Conservation (phyloP, 768 basidiomycete genomes). For the Macrolepiota albuminosa region DNA sequence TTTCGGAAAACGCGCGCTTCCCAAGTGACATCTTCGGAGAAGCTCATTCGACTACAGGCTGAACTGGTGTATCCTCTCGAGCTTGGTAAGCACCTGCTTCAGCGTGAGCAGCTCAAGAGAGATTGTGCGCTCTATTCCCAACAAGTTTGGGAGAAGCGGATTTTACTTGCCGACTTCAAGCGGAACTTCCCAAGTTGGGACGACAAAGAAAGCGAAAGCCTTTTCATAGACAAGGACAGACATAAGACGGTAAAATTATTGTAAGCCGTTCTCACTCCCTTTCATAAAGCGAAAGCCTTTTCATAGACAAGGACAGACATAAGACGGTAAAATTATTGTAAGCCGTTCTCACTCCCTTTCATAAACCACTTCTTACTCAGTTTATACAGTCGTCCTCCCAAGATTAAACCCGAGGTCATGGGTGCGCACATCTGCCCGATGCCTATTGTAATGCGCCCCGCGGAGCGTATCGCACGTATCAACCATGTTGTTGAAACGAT, state of each 20-base stretch:
- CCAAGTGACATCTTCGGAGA: slow-evolving; percentile 87
- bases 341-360: neutral
- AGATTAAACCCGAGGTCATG: neutral
- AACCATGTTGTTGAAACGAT: slow-evolving; percentile 56
- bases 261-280: neutral
- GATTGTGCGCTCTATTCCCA: neutral
- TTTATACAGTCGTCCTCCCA: neutral
- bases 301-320: neutral
- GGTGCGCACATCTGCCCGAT: neutral
- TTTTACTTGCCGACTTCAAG: neutral
- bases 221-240: neutral
- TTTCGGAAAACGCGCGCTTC: slow-evolving; percentile 91
- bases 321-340: neutral
- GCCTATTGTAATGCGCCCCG: slow-evolving; percentile 46
- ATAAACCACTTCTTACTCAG: neutral
- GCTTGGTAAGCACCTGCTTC: slow-evolving; percentile 60
- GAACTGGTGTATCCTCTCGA: slow-evolving; percentile 74
- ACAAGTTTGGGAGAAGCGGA: neutral
- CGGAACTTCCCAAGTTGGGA: neutral
- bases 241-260: neutral
- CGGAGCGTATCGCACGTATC: slow-evolving; percentile 58
- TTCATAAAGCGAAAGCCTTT: neutral
- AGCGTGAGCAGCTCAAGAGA: slow-evolving; percentile 72
- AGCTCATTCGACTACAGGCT: slow-evolving; percentile 70
- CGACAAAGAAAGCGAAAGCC: neutral